Evolutionary conservation across 306 rosid species (phyloP).

Genomic region (Luffa acutangula): DNA sequence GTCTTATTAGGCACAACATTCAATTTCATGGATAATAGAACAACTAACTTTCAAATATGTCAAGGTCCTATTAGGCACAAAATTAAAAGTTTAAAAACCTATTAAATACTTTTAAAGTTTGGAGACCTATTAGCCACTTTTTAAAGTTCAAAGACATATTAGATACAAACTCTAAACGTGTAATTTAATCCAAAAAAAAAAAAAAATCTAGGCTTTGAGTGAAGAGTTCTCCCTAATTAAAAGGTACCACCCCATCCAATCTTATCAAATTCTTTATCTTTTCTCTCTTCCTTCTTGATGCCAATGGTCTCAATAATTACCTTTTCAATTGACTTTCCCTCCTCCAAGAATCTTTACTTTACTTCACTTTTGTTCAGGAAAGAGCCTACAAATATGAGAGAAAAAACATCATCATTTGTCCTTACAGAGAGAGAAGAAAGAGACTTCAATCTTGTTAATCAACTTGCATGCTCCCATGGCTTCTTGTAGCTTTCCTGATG

Average conservation of each 20-base stretch:
- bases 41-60: too few species aligned
- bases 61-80: too few species aligned
- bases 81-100: too few species aligned
- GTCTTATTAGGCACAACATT: too few species aligned
- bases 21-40: too few species aligned
- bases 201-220: not conserved
- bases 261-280: not conserved
- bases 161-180: not conserved
- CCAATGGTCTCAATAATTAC: constrained; percentile 21
- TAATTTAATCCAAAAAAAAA: too few species aligned
- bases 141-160: too few species aligned
- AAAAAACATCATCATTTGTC: not conserved
- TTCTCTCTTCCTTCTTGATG: not conserved
- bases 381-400: constrained; percentile 14
- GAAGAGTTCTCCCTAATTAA: not conserved
- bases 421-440: not conserved
- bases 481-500: constrained; percentile 40
- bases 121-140: too few species aligned
- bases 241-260: constrained; percentile 11
- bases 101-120: too few species aligned
- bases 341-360: constrained; percentile 24
- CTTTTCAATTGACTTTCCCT: constrained; percentile 26
- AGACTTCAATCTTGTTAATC: not conserved
- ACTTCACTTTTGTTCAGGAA: constrained; percentile 12
- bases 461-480: constrained; percentile 40